Conservation (phyloP, 2,329 filamentous ascomycete species). For the Colletotrichum phormii region DNA sequence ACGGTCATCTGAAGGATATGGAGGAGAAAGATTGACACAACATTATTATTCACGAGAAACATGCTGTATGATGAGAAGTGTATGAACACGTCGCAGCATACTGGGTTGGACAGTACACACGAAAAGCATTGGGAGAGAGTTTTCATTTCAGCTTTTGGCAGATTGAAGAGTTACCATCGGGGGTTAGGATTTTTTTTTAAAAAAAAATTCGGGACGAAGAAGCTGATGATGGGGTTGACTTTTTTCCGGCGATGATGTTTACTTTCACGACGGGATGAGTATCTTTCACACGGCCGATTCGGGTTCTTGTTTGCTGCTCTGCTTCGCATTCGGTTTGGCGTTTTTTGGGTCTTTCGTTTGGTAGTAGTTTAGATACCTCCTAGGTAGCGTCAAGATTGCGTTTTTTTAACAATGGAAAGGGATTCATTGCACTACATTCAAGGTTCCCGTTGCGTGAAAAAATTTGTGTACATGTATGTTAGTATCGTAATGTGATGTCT, state of each 20-base stretch:
- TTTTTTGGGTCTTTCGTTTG: constrained; percentile 6
- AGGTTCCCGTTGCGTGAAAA: background rate
- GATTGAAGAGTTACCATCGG: constrained; percentile 8
- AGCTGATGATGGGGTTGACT: constrained; percentile 2
- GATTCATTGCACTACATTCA: background rate
- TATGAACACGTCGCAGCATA: constrained; percentile 36
- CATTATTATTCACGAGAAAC: constrained; percentile 30
- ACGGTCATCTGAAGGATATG: background rate
- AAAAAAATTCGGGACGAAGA: background rate
- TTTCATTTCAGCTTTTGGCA: constrained; percentile 20
- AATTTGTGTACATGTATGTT: no score
- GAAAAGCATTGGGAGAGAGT: constrained; percentile 35
- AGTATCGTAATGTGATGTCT: no score
- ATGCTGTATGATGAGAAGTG: constrained; percentile 37
- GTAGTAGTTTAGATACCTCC: constrained; percentile 32
- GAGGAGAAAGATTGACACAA: background rate
- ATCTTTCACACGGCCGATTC: constrained; percentile 31
- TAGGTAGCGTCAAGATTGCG: constrained; percentile 30
- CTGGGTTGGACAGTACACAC: constrained; percentile 35
- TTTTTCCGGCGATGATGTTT: constrained; percentile 12
- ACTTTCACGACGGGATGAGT: constrained; percentile 33
- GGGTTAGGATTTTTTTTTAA: no score
- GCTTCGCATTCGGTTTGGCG: constrained; percentile 27
- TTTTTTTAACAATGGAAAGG: constrained; percentile 4
- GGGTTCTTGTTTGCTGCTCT: constrained; percentile 8